Evolutionary conservation across 1,139 yeast species (phyloP).

Genomic region (Taphrina deformans): DNA sequence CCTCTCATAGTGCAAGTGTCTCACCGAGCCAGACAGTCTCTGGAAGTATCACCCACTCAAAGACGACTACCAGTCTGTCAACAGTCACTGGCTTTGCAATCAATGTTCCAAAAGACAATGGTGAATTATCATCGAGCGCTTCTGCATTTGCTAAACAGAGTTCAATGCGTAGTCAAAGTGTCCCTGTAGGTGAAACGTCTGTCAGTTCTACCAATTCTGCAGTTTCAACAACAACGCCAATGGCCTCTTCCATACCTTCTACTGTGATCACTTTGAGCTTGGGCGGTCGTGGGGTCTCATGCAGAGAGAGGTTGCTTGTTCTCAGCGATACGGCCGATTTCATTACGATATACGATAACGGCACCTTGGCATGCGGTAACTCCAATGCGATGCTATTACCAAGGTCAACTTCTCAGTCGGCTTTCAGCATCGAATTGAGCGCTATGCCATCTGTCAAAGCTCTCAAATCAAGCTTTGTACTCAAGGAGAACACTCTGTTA

Average conservation of each 20-base stretch:
- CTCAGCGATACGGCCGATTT: background rate
- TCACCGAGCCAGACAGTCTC: background rate
- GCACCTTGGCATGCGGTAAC: slow-evolving; percentile 9
- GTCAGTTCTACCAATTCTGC: background rate
- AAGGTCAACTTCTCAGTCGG: background rate
- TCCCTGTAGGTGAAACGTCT: background rate
- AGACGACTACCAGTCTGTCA: background rate
- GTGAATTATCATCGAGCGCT: background rate
- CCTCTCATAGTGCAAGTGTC: background rate
- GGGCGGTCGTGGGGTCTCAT: background rate
- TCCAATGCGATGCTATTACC: background rate
- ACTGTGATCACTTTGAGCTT: background rate
- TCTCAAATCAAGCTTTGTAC: background rate
- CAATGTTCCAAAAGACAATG: background rate
- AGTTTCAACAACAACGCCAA: background rate
- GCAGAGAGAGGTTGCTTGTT: background rate
- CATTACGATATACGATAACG: slow-evolving; percentile 9
- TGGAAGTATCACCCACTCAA: background rate
- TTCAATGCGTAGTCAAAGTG: background rate
- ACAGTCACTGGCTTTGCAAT: background rate
- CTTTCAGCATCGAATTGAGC: background rate
- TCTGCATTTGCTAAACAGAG: background rate
- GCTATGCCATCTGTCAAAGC: background rate
- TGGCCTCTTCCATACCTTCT: background rate
- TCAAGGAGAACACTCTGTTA: background rate